Conservation (phyloP, 208 protist species). For the Acanthamoeba culbertsoni region DNA sequence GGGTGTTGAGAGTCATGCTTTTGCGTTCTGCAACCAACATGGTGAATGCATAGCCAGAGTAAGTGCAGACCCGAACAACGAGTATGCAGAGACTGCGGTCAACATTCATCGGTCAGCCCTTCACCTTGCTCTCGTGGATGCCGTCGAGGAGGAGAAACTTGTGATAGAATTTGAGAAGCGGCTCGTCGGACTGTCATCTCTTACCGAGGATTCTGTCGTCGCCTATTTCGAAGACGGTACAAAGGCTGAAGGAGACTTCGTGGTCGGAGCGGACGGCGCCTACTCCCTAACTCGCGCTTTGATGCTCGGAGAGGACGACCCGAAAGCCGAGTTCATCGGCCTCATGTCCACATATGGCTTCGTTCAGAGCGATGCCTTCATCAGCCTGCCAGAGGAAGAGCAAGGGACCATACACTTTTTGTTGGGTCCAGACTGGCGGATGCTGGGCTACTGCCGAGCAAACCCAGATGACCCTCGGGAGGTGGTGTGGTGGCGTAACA, state of each 20-base stretch:
- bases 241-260: not conserved
- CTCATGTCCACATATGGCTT: not conserved
- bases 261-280: not conserved
- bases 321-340: not conserved
- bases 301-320: not conserved
- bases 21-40: not conserved
- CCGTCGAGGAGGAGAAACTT: not conserved
- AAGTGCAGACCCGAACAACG: not conserved
- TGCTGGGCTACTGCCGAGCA: not conserved
- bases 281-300: not conserved
- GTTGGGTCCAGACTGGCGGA: not conserved
- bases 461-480: not conserved
- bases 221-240: not conserved
- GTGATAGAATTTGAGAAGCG: not conserved
- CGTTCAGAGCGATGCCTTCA: not conserved
- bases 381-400: not conserved
- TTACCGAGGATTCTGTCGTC: not conserved
- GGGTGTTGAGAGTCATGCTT: not conserved
- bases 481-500: conserved; percentile 52
- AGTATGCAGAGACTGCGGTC: not conserved
- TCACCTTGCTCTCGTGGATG: not conserved
- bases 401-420: no score
- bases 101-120: not conserved
- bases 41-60: not conserved
- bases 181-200: not conserved